Evolutionary conservation across 345 rosid genomes (phyloP).

Genomic region (Erodium maritimum): DNA sequence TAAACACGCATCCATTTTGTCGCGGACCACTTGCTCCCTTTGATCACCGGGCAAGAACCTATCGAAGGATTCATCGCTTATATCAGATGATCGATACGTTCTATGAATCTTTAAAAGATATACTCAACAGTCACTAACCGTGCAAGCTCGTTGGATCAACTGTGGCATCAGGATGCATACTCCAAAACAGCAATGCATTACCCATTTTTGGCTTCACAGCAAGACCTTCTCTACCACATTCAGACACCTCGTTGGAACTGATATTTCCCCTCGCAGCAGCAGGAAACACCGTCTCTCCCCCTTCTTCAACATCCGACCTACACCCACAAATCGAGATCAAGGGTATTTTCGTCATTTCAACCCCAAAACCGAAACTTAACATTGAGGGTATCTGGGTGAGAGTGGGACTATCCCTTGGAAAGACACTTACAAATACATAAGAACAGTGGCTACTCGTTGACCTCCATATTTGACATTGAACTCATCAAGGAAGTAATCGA

Average conservation of each 20-base stretch:
- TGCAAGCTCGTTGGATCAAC: slow-evolving; percentile 80
- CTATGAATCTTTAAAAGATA: too few species aligned
- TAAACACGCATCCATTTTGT: slow-evolving; percentile 17
- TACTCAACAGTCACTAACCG: slow-evolving; percentile 29
- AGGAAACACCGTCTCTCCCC: slow-evolving; percentile 93
- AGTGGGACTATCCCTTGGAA: too few species aligned
- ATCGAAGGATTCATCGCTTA: neutral
- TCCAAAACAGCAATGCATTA: slow-evolving; percentile 80
- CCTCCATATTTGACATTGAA: slow-evolving; percentile 83
- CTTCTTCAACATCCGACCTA: slow-evolving; percentile 97
- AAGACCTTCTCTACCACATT: slow-evolving; percentile 71
- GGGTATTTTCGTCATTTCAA: too few species aligned
- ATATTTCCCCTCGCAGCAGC: slow-evolving; percentile 52
- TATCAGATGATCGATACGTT: neutral
- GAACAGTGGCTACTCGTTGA: slow-evolving; percentile 81
- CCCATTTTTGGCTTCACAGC: slow-evolving; percentile 78
- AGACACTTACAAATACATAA: slow-evolving; percentile 72
- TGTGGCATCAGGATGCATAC: slow-evolving; percentile 86
- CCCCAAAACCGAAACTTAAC: too few species aligned
- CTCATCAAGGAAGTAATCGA: slow-evolving; percentile 83
- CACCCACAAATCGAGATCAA: slow-evolving; percentile 1
- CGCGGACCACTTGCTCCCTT: slow-evolving; percentile 19
- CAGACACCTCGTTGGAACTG: slow-evolving; percentile 74
- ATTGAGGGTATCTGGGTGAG: too few species aligned
- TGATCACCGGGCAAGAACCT: slow-evolving; percentile 19